These are phyloP conservation scores for Pseudogymnoascus sp. DNA, from an alignment of 2,329 filamentous ascomycete species.

Conservation along the genomic window DNA sequence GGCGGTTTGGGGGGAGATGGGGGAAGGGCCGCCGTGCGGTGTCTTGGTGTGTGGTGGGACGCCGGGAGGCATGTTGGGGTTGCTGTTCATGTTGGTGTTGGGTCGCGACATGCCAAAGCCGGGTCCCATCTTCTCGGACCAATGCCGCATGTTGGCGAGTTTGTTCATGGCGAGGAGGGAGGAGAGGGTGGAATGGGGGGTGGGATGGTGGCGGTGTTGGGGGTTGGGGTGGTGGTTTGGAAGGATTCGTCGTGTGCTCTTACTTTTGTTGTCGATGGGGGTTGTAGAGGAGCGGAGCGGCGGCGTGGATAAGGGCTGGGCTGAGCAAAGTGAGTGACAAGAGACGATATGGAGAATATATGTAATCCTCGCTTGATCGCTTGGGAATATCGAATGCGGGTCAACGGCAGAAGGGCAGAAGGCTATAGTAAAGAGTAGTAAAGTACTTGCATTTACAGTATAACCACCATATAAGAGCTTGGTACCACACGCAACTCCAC, in stretches of 20 bases:
- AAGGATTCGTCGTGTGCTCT: conserved; percentile 13
- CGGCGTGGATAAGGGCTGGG: conserved; percentile 14
- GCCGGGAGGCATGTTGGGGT: neutral
- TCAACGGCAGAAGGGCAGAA: neutral
- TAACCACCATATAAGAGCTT: too few species aligned
- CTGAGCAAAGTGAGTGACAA: conserved; percentile 20
- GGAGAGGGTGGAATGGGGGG: conserved; percentile 12
- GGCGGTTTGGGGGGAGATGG: conserved; percentile 58
- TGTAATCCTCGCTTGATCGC: conserved; percentile 12
- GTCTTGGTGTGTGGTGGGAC: conserved; percentile 28
- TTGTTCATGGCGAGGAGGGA: conserved; percentile 52
- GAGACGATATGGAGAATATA: conserved; percentile 18
- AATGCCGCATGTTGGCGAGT: conserved; percentile 63
- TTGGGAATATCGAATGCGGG: conserved; percentile 7
- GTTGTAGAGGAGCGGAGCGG: neutral
- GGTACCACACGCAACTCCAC: too few species aligned
- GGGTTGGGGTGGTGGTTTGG: conserved; percentile 19
- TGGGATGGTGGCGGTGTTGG: conserved; percentile 22
- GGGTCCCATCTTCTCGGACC: conserved; percentile 61
- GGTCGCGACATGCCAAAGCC: conserved; percentile 55
- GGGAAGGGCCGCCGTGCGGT: conserved; percentile 40
- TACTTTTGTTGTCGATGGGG: neutral
- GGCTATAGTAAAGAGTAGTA: neutral
- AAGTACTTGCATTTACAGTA: neutral
- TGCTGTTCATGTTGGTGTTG: conserved; percentile 18